Evolutionary conservation across 2,329 filamentous ascomycete genomes (phyloP), one percentile per base, ranked within the genome.

Genomic region (Nothophaeocryptopus gaeumannii): DNA sequence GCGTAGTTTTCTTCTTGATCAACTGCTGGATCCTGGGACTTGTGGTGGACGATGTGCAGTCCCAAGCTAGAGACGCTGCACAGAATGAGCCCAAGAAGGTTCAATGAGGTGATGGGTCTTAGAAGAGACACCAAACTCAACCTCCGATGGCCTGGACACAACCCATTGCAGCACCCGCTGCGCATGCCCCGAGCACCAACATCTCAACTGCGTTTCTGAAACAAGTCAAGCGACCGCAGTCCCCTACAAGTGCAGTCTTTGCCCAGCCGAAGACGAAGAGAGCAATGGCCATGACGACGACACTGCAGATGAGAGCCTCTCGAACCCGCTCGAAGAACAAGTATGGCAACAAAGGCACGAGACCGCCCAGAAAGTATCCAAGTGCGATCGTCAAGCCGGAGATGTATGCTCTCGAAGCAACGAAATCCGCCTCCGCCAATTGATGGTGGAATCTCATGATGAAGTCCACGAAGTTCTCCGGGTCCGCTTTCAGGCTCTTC

Each of bases 1-100:
- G 88, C 0, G 68, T 95, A 11, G 72, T 73, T 0, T 97, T 99
- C 72, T 97, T 96, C 66, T 68, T 83, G 1, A 80, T 90, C 12
- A 97, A 99, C 67, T 85, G 84, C 59, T 95, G 89, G 83, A 88
- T 97, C 47, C 67, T 99, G 34, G 88, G 88, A 0, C 74, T 95
- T 39, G 83, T 97, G 37, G 79, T 96, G 5, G 67, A 67, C 2
- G 93, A 97, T 68, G 76, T 78, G 16, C 70, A 69, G 30, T 12
- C 20, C 13, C 38, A 35, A 15, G 16, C 20, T 20, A 13, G 29
- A 26, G 15, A 26, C 14, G 32, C 30, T n/a, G 11, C 33, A 11
- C 3, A 37, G 35, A 33, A 12, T 5, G 16, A 44, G 12, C 38
- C 37, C 30, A 44, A 51, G 32, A 58, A 58, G 45, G 35, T 7